Base-by-base conservation (phyloP, 2,329 filamentous ascomycete species). In the Penicillium sp. region DNA sequence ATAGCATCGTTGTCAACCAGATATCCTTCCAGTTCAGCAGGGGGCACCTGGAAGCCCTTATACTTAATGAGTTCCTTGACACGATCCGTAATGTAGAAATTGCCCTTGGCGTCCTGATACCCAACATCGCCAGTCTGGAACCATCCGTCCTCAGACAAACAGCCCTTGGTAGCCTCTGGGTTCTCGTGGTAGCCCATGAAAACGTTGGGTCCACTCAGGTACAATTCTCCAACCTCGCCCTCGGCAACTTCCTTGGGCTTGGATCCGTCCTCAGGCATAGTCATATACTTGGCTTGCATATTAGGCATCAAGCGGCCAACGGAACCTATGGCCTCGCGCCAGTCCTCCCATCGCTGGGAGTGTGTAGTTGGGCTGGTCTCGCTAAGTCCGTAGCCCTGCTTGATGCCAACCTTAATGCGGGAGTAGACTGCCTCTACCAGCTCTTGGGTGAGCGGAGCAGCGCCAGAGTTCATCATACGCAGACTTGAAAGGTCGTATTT, bases 91-190 rank as follows among this genome's bases (percentile, higher is more conserved):
- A 96, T 93, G 78, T 87, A 96, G 68, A 96, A 90, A 70, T 96
- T 90, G 31, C 89, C 89, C 49, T 89, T 82, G 45, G 82, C 78
- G 69, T 96, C 90, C 67, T 90, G 85, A 63, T 90, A 87, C 4
- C 91, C 90, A 27, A 96, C 86, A 68, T 97, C 93, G 2, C 93
- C 93, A 0, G 93, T 96, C 75, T 88, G 93, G 82, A 96, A 96
- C 79, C 87, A 97, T 1, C 91, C 91, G 63, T 96, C 91, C 1
- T 66, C 61, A 0, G 82, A 83, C 38, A 87, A 72, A 23, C 83
- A 83, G 38, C 83, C 79, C 17, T 74, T 77, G 3, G 85, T 87
- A 2, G 80, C 83, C 51, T 79, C 76, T 0, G 80, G 77, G 65
- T 88, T 88, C 68, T 86, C 83, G 63, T 82, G 77, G 62, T 86